These are phyloP conservation scores for Alternaria consortialis DNA, from an alignment of 2,329 filamentous ascomycete species.

Conservation along the genomic window DNA sequence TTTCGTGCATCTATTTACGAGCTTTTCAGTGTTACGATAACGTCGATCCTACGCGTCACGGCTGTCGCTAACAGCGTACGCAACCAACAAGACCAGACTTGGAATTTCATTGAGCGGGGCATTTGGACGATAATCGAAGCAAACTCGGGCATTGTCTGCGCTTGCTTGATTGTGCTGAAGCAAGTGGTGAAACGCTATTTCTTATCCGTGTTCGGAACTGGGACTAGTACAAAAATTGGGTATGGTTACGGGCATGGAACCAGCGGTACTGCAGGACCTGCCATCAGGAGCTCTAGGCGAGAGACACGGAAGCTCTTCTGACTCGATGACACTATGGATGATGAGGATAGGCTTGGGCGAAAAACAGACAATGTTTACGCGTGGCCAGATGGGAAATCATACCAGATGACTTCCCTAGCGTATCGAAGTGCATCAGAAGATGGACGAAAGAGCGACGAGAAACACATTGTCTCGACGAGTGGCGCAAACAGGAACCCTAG, in stretches of 20 bases:
- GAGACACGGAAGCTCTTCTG: not conserved
- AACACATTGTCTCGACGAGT: not conserved
- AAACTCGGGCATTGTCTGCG: conserved; percentile 16
- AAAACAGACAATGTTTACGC: not conserved
- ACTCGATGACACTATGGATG: not conserved
- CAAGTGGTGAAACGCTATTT: conserved; percentile 4
- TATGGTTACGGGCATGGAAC: not conserved
- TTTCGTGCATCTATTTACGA: not conserved
- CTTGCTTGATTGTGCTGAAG: conserved; percentile 15
- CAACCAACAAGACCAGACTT: conserved; percentile 16
- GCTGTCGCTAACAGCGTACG: conserved; percentile 16
- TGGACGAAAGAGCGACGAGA: not conserved
- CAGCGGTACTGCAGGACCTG: not conserved
- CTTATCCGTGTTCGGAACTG: not conserved
- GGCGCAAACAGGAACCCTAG: not conserved
- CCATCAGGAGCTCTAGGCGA: not conserved
- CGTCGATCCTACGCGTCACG: conserved; percentile 18
- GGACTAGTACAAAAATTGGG: not conserved
- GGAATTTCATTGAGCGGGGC: conserved; percentile 14
- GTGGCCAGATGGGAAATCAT: not conserved
- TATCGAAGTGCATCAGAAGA: not conserved
- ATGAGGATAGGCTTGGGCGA: not conserved
- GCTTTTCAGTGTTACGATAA: conserved; percentile 8
- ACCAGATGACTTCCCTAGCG: not conserved
- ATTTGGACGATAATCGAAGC: conserved; percentile 15